Percentiles rank a stretch among this genome's conserved stretches.
phyloP scores from a whole-genome alignment of 345 rosid genomes.

The Cardamine chenopodiifolia region DNA sequence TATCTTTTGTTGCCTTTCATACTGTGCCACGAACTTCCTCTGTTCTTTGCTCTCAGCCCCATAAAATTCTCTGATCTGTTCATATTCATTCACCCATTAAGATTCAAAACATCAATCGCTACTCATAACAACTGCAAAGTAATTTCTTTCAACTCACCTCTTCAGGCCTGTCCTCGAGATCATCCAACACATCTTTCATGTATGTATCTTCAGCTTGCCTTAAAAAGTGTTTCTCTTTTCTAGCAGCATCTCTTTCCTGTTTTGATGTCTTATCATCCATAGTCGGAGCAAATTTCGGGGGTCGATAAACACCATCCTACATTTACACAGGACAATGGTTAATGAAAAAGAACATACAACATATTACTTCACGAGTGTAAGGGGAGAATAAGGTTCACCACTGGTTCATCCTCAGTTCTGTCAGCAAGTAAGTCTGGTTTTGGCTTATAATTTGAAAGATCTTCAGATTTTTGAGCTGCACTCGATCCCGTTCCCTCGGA shows the following conservation, averaged over 20 bases:
- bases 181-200: slow-evolving; percentile 70
- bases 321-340: slow-evolving; percentile 31
- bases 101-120: slow-evolving; percentile 3
- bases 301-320: slow-evolving; percentile 67
- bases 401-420: slow-evolving; percentile 48
- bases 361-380: slow-evolving; percentile 3
- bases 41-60: slow-evolving; percentile 78
- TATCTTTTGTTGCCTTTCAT: slow-evolving; percentile 62
- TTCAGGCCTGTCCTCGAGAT: slow-evolving; percentile 83
- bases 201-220: slow-evolving; percentile 59
- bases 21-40: slow-evolving; percentile 54
- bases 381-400: slow-evolving; percentile 8
- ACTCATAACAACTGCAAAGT: slow-evolving; percentile 13
- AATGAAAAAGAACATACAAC: slow-evolving; percentile 17
- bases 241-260: slow-evolving; percentile 68
- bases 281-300: slow-evolving; percentile 76
- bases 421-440: slow-evolving; percentile 76
- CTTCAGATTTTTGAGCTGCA: slow-evolving; percentile 55
- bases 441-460: slow-evolving; percentile 71
- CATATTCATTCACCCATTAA: slow-evolving; percentile 37
- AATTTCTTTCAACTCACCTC: slow-evolving; percentile 56
- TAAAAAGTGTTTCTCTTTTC: slow-evolving; percentile 67
- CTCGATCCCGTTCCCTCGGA: slow-evolving; percentile 46
- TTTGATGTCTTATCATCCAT: slow-evolving; percentile 82
- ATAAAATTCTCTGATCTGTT: slow-evolving; percentile 63